A percentile compares a stretch with the other conserved stretches of the same genome.
Evolutionary conservation across 164 flowering plant genomes (phyloP).

Genomic region (Nymphaea thermarum): DNA sequence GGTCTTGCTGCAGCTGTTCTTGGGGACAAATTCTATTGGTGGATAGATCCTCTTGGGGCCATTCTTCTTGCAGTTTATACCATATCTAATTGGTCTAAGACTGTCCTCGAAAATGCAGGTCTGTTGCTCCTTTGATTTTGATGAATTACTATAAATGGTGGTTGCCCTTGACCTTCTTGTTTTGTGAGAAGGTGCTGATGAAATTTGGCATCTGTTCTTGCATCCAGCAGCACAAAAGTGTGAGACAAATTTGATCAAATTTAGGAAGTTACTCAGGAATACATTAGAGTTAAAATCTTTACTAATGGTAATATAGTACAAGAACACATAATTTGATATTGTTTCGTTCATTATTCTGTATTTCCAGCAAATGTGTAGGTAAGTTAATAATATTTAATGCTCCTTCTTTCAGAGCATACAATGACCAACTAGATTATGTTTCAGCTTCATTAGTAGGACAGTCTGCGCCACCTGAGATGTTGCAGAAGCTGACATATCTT

Average conservation of each 20-base stretch:
- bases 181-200: too few relatives aligned
- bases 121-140: neutral
- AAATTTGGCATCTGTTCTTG: too few relatives aligned
- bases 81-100: constrained; percentile 56
- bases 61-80: constrained; percentile 54
- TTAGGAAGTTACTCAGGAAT: neutral
- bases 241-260: too few relatives aligned
- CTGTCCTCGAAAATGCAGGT: constrained; percentile 85
- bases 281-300: neutral
- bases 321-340: neutral
- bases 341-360: neutral
- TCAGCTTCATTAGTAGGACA: constrained; percentile 64
- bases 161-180: neutral
- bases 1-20: constrained; percentile 65
- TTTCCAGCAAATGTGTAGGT: neutral
- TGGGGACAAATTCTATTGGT: constrained; percentile 59
- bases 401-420: neutral
- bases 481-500: constrained; percentile 68
- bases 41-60: constrained; percentile 75
- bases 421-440: constrained; percentile 1
- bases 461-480: constrained; percentile 64
- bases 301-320: neutral
- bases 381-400: neutral
- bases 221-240: too few relatives aligned
- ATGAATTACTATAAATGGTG: neutral